These are phyloP conservation scores for Boletus barrowsii DNA, from an alignment of 768 basidiomycete genomes.

Conservation along the genomic window DNA sequence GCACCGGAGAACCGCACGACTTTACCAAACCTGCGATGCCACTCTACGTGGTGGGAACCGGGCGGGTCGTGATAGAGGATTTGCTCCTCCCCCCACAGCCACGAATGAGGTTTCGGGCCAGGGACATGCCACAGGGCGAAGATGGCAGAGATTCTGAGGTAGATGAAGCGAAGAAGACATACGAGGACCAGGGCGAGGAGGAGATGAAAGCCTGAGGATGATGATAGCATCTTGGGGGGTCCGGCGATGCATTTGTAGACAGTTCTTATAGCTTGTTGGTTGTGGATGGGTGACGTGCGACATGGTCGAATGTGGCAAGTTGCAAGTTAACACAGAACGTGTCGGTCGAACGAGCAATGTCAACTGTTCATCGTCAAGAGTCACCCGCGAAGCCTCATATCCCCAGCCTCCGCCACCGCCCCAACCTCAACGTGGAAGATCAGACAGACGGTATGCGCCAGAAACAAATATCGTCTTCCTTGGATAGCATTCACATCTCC, in stretches of 20 bases:
- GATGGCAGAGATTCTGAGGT: constrained; percentile 34
- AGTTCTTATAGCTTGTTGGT: neutral
- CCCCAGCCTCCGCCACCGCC: constrained; percentile 30
- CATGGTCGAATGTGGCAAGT: constrained; percentile 4
- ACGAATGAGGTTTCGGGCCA: constrained; percentile 47
- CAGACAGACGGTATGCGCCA: constrained; percentile 30
- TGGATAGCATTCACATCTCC: constrained; percentile 56
- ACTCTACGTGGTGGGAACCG: constrained; percentile 48
- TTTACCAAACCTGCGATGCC: constrained; percentile 53
- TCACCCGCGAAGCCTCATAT: constrained; percentile 26
- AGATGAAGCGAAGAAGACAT: constrained; percentile 32
- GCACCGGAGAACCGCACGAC: constrained; percentile 55
- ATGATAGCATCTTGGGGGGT: constrained; percentile 8
- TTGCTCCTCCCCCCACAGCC: constrained; percentile 64
- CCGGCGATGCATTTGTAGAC: neutral
- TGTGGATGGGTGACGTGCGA: constrained; percentile 12
- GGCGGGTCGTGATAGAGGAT: constrained; percentile 49
- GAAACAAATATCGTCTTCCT: constrained; percentile 55
- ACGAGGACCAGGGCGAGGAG: constrained; percentile 22
- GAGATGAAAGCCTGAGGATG: neutral
- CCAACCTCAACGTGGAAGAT: constrained; percentile 39
- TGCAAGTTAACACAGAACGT: constrained; percentile 7
- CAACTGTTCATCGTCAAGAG: constrained; percentile 21
- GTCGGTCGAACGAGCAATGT: constrained; percentile 16
- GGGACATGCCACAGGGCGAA: constrained; percentile 44